Evolutionary conservation across 148 eudicot species (phyloP).

Genomic region (Rhododendron molle): DNA sequence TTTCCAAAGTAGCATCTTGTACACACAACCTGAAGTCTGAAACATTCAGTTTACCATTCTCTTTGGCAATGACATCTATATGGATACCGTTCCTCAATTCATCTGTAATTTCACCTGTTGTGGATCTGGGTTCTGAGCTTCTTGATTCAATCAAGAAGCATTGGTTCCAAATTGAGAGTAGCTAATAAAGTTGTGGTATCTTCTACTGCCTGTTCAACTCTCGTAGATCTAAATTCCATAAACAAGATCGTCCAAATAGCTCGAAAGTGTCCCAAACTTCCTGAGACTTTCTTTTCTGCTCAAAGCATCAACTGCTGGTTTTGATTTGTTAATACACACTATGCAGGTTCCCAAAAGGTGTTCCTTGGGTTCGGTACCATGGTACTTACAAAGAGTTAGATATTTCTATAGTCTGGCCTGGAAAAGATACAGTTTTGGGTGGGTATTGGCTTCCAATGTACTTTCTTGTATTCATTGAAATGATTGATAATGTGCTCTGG

Average conservation of each 20-base stretch:
- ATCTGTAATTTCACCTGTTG: neutral
- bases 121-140: neutral
- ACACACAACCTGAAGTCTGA: neutral
- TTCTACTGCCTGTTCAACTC: neutral
- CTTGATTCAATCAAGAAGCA: neutral
- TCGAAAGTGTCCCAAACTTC: neutral
- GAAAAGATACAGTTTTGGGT: conserved; percentile 81
- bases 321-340: neutral
- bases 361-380: conserved; percentile 87
- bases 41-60: neutral
- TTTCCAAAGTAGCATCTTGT: neutral
- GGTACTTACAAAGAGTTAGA: conserved; percentile 75
- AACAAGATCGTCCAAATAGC: neutral
- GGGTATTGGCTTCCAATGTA: conserved; percentile 19
- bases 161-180: neutral
- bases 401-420: conserved; percentile 78
- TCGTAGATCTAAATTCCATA: neutral
- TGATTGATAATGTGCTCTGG: neutral
- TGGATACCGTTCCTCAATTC: neutral
- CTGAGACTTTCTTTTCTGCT: neutral
- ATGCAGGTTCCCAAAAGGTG: conserved; percentile 83
- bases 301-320: neutral
- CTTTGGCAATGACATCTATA: neutral
- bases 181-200: neutral
- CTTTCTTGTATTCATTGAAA: neutral